Conservation (phyloP, 2,329 filamentous ascomycete species). For the Penicillium paneum region DNA sequence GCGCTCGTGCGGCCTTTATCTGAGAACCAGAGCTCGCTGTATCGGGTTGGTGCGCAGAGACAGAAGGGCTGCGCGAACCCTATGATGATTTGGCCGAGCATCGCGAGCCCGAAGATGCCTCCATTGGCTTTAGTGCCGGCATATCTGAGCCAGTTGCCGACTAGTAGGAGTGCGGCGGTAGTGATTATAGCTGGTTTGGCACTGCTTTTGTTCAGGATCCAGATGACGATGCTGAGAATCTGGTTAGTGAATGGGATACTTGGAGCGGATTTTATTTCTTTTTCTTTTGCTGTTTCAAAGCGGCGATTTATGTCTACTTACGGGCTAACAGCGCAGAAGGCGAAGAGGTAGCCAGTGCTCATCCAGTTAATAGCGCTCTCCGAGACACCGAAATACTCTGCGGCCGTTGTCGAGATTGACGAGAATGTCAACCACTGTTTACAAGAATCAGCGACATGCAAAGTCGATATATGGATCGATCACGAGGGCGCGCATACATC, state of each 20-base stretch:
- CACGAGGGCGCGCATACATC: slow-evolving; percentile 61
- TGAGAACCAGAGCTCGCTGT: slow-evolving; percentile 94
- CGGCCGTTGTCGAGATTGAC: slow-evolving; percentile 70
- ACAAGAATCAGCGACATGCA: background rate
- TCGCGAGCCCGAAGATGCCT: slow-evolving; percentile 70
- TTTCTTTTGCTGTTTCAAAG: background rate
- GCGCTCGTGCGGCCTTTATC: slow-evolving; percentile 77
- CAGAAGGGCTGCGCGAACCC: slow-evolving; percentile 91
- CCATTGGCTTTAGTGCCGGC: slow-evolving; percentile 60
- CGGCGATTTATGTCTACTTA: slow-evolving; percentile 31
- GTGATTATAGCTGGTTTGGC: slow-evolving; percentile 74
- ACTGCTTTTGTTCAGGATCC: slow-evolving; percentile 70
- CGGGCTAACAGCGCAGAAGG: slow-evolving; percentile 73
- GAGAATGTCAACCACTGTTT: slow-evolving; percentile 86
- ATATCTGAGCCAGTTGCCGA: slow-evolving; percentile 91
- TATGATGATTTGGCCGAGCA: slow-evolving; percentile 88
- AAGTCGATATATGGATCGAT: background rate
- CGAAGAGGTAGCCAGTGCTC: slow-evolving; percentile 79
- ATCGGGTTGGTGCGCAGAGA: slow-evolving; percentile 80
- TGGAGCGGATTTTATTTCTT: background rate
- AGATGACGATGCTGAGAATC: slow-evolving; percentile 58
- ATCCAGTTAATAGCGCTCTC: slow-evolving; percentile 88
- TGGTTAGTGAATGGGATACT: background rate
- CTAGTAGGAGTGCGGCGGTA: slow-evolving; percentile 68
- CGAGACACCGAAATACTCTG: slow-evolving; percentile 70